phyloP scores from a whole-genome alignment of 1,284 basidiomycete species.

The Heliocybe sulcata region DNA sequence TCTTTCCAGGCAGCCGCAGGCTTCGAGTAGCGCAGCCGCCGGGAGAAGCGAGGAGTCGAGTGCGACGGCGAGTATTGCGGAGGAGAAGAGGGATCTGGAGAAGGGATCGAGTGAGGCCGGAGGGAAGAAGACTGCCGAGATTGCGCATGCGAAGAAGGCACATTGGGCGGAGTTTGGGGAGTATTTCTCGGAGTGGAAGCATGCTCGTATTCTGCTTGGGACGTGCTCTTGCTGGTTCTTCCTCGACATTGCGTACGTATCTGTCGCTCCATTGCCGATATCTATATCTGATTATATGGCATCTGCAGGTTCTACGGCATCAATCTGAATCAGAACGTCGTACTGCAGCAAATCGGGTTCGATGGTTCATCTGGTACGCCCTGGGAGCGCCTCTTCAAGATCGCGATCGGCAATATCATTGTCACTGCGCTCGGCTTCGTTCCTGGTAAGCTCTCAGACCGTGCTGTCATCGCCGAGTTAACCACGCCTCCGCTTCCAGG shows the following conservation, averaged over 20 bases:
- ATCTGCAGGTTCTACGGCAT: slow-evolving; percentile 61
- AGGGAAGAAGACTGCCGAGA: slow-evolving; percentile 3
- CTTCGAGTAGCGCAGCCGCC: neutral
- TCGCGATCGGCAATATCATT: slow-evolving; percentile 63
- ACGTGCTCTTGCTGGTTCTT: slow-evolving; percentile 50
- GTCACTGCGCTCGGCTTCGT: slow-evolving; percentile 69
- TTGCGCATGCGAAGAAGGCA: slow-evolving; percentile 22
- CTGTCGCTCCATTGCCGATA: neutral
- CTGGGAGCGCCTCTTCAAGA: slow-evolving; percentile 58
- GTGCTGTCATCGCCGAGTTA: slow-evolving; percentile 6
- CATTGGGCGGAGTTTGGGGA: slow-evolving; percentile 39
- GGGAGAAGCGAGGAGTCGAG: neutral
- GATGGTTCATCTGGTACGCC: slow-evolving; percentile 46
- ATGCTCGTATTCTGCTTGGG: slow-evolving; percentile 45
- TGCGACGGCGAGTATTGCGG: slow-evolving; percentile 2
- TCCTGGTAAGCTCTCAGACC: slow-evolving; percentile 39
- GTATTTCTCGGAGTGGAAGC: slow-evolving; percentile 53
- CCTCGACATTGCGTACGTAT: slow-evolving; percentile 42
- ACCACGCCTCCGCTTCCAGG: slow-evolving; percentile 34
- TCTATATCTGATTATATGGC: neutral
- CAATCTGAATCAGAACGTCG: slow-evolving; percentile 74
- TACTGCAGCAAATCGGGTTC: slow-evolving; percentile 61
- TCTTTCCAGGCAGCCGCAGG: neutral
- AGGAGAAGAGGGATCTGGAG: neutral
- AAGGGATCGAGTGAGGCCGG: neutral